phyloP scores from a whole-genome alignment of 2,329 filamentous ascomycete genomes.

The Penicillium sp. region DNA sequence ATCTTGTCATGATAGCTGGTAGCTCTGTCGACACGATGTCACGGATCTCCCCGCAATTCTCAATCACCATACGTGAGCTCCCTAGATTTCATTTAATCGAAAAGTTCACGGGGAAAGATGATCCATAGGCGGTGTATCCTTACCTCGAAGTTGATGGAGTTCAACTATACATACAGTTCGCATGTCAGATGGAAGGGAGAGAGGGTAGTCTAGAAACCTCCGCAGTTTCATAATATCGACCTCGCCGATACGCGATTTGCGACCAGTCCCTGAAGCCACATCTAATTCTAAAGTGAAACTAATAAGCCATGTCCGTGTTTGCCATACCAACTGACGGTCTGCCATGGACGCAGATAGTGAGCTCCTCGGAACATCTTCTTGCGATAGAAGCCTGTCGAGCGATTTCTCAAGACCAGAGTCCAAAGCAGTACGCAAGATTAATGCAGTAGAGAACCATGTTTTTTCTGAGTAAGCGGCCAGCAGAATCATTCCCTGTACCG shows the following conservation, averaged over 20 bases:
- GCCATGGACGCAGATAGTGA: slow-evolving; percentile 39
- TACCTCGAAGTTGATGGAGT: slow-evolving; percentile 40
- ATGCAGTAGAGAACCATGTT: slow-evolving; percentile 42
- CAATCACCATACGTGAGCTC: slow-evolving; percentile 34
- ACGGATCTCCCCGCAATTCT: slow-evolving; percentile 28
- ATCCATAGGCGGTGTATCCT: not conserved
- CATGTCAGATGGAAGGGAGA: slow-evolving; percentile 40
- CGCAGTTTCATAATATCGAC: slow-evolving; percentile 38
- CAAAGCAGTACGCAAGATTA: slow-evolving; percentile 40
- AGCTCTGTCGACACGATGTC: slow-evolving; percentile 34
- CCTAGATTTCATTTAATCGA: slow-evolving; percentile 20
- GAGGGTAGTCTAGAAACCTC: slow-evolving; percentile 40
- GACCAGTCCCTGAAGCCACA: slow-evolving; percentile 39
- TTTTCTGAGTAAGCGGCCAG: slow-evolving; percentile 42
- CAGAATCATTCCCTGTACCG: slow-evolving; percentile 42
- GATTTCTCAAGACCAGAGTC: slow-evolving; percentile 42
- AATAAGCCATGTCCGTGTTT: slow-evolving; percentile 41
- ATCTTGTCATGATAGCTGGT: slow-evolving; percentile 35
- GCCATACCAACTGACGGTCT: slow-evolving; percentile 40
- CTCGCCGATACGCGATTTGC: slow-evolving; percentile 40
- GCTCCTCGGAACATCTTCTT: slow-evolving; percentile 37
- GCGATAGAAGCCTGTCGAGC: slow-evolving; percentile 35
- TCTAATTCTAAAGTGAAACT: slow-evolving; percentile 40
- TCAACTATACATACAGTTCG: slow-evolving; percentile 41
- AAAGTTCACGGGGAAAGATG: not conserved